Evolutionary conservation across 2,329 filamentous ascomycete genomes (phyloP).

Genomic region (Trichoderma atroviride): DNA sequence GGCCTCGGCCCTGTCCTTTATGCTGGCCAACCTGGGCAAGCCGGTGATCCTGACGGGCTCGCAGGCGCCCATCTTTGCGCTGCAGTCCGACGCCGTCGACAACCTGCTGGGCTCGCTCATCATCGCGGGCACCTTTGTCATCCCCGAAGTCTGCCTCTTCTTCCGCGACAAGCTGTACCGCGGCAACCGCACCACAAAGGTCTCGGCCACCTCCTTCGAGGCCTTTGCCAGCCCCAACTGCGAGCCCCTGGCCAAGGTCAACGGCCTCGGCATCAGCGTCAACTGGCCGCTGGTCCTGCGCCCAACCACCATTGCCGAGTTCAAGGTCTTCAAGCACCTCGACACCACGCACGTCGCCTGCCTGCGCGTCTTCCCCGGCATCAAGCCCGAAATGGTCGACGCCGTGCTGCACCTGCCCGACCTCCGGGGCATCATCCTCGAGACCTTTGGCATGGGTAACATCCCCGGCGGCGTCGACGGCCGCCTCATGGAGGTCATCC

Average conservation of each 20-base stretch:
- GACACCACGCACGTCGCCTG: constrained; percentile 90
- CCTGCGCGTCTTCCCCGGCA: constrained; percentile 86
- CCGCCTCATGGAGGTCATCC: constrained; percentile 75
- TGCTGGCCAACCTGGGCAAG: constrained; percentile 88
- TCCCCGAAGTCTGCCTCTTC: constrained; percentile 90
- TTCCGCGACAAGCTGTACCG: constrained; percentile 91
- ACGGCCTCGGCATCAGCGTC: constrained; percentile 77
- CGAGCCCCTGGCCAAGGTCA: constrained; percentile 78
- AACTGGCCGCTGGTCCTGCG: constrained; percentile 77
- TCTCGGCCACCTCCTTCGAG: constrained; percentile 82
- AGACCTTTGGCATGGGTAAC: constrained; percentile 93
- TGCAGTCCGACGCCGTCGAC: constrained; percentile 89
- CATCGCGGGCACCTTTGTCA: constrained; percentile 87
- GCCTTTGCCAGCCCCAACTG: constrained; percentile 90
- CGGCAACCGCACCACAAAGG: constrained; percentile 85
- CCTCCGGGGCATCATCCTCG: constrained; percentile 79
- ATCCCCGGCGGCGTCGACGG: constrained; percentile 81
- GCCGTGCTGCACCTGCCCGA: constrained; percentile 76
- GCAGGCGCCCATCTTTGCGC: constrained; percentile 83
- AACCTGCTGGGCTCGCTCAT: constrained; percentile 87
- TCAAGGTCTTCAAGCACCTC: constrained; percentile 72
- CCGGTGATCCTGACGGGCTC: constrained; percentile 84
- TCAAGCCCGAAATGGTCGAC: constrained; percentile 91
- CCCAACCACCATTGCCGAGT: constrained; percentile 72
- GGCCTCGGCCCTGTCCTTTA: constrained; percentile 87